Evolutionary conservation across 1,284 basidiomycete species (phyloP).

Genomic region (Ganoderma lucidum): DNA sequence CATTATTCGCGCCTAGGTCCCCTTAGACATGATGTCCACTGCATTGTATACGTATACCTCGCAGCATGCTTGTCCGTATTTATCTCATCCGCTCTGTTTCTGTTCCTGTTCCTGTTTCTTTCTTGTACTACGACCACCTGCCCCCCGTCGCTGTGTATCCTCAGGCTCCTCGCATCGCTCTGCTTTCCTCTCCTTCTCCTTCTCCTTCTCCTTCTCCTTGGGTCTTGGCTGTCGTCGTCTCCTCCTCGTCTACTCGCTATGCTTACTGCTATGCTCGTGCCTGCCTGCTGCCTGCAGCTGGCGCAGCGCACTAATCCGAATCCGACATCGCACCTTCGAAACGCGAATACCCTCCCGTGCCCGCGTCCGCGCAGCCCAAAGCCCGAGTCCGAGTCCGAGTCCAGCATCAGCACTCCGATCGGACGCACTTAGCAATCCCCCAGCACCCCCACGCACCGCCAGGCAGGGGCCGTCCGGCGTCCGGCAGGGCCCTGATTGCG

Average conservation of each 20-base stretch:
- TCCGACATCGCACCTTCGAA: not conserved
- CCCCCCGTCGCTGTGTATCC: not conserved
- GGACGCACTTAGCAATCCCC: not conserved
- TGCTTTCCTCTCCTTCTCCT: not conserved
- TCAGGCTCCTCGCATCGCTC: not conserved
- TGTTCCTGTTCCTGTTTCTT: not conserved
- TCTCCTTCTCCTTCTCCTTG: not conserved
- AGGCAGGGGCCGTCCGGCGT: too few species aligned
- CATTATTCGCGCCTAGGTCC: not conserved
- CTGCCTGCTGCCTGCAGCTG: not conserved
- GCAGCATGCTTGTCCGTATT: not conserved
- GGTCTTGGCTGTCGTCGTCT: not conserved
- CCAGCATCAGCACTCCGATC: not conserved
- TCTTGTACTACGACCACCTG: not conserved
- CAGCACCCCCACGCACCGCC: not conserved
- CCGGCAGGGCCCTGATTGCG: too few species aligned
- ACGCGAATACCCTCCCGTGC: not conserved
- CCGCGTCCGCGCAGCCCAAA: not conserved
- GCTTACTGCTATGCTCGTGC: not conserved
- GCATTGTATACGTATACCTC: not conserved
- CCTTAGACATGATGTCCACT: not conserved
- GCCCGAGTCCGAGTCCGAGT: not conserved
- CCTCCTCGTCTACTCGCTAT: not conserved
- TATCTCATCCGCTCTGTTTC: not conserved
- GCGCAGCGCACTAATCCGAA: not conserved